Conservation (phyloP, 2,329 filamentous ascomycete species). For the Neopestalotiopsis sp. region DNA sequence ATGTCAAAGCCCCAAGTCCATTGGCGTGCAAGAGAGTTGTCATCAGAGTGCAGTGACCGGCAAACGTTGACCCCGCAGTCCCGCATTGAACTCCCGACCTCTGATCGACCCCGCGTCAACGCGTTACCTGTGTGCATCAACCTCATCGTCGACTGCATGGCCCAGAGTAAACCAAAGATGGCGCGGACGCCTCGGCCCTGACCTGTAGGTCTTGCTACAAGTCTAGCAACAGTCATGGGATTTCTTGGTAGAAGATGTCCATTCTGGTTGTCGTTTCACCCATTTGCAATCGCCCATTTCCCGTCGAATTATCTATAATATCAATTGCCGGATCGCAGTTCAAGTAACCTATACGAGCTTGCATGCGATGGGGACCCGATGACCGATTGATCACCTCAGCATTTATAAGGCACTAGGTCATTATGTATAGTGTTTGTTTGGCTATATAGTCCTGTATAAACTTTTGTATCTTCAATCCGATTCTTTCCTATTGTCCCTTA, state of each 20-base stretch:
- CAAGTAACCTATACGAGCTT: not conserved
- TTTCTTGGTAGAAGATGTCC: not conserved
- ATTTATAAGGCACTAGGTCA: constrained; percentile 9
- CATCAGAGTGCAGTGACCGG: not conserved
- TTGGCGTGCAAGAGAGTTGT: not conserved
- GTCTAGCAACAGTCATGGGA: not conserved
- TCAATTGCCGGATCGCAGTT: not conserved
- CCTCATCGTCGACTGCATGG: not conserved
- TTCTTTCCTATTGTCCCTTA: not conserved
- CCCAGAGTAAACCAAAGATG: not conserved
- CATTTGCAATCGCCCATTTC: not conserved
- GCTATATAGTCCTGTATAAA: not conserved
- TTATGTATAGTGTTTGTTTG: not conserved
- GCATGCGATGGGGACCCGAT: not conserved
- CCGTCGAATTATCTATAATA: not conserved
- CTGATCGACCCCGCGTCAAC: constrained; percentile 5
- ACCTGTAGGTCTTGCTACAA: not conserved
- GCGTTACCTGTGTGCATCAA: not conserved
- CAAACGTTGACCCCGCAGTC: constrained; percentile 13
- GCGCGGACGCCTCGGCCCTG: not conserved
- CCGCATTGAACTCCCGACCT: constrained; percentile 7
- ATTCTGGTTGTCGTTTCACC: not conserved
- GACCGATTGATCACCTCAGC: constrained; percentile 11
- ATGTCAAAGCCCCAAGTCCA: not conserved
- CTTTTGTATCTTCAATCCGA: not conserved